Percentiles rank a stretch among this genome's conserved stretches.
Evolutionary conservation across 345 rosid species (phyloP).

Genomic region (Citrus glauca): DNA sequence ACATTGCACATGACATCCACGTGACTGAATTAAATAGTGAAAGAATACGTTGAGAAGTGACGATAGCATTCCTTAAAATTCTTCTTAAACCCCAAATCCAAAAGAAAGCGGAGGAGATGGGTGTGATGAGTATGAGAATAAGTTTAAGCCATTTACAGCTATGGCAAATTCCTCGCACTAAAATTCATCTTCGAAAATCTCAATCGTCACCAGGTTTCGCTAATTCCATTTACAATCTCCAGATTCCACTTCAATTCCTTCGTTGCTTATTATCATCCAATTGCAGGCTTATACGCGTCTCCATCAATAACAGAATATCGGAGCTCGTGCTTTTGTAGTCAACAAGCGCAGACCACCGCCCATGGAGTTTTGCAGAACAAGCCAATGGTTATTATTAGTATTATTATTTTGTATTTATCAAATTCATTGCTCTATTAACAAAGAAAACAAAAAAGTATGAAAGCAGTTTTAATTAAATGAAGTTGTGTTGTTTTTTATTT

Average conservation of each 20-base stretch:
- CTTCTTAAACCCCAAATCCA: not conserved
- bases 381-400: conserved; percentile 15
- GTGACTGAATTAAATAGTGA: too few species aligned
- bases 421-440: not conserved
- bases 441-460: not conserved
- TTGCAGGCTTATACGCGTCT: conserved; percentile 24
- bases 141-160: conserved; percentile 24
- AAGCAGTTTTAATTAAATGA: not conserved
- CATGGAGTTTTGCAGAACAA: conserved; percentile 37
- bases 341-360: conserved; percentile 47
- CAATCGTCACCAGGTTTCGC: too few species aligned
- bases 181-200: too few species aligned
- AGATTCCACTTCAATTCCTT: not conserved
- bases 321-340: conserved; percentile 38
- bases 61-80: not conserved
- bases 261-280: not conserved
- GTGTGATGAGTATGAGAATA: conserved; percentile 15
- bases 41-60: too few species aligned
- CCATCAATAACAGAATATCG: conserved; percentile 24
- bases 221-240: not conserved
- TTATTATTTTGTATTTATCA: not conserved
- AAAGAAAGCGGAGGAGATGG: not conserved
- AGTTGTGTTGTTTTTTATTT: not conserved
- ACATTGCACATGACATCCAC: too few species aligned
- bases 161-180: conserved; percentile 10